These are phyloP conservation scores for Wickerhamomyces bovis DNA, from an alignment of 805 yeast species.

Conservation along the genomic window DNA sequence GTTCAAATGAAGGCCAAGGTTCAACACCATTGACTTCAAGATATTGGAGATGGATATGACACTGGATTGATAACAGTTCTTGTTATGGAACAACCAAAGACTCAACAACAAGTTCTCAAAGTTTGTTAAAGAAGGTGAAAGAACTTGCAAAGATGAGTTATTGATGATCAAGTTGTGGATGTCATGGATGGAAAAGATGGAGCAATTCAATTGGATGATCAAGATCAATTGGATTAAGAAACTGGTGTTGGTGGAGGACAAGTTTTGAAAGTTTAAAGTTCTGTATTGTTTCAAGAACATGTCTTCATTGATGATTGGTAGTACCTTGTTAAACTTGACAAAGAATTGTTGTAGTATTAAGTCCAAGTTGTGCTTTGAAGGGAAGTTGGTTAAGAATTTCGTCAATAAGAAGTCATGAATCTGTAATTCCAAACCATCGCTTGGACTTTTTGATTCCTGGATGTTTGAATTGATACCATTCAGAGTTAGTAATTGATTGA, in stretches of 20 bases:
- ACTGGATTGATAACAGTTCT: constrained; percentile 21
- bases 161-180: constrained; percentile 19
- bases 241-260: not conserved
- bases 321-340: constrained; percentile 18
- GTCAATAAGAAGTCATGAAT: constrained; percentile 7
- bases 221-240: constrained; percentile 42
- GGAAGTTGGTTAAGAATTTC: constrained; percentile 22
- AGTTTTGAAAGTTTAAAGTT: constrained; percentile 2
- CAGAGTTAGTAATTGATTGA: constrained; percentile 10
- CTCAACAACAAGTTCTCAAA: constrained; percentile 20
- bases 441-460: constrained; percentile 27
- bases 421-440: constrained; percentile 18
- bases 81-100: constrained; percentile 22
- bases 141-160: constrained; percentile 10
- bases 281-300: constrained; percentile 20
- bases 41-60: constrained; percentile 18
- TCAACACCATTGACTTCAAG: constrained; percentile 18
- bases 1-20: constrained; percentile 24
- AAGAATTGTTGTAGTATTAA: constrained; percentile 22
- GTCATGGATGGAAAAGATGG: constrained; percentile 24
- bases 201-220: constrained; percentile 24
- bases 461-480: constrained; percentile 15
- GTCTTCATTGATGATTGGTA: constrained; percentile 23
- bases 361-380: constrained; percentile 23
- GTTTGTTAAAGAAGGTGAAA: constrained; percentile 12